phyloP scores from a whole-genome alignment of 1,139 yeast species.

The Saccharomyces hybrid region DNA sequence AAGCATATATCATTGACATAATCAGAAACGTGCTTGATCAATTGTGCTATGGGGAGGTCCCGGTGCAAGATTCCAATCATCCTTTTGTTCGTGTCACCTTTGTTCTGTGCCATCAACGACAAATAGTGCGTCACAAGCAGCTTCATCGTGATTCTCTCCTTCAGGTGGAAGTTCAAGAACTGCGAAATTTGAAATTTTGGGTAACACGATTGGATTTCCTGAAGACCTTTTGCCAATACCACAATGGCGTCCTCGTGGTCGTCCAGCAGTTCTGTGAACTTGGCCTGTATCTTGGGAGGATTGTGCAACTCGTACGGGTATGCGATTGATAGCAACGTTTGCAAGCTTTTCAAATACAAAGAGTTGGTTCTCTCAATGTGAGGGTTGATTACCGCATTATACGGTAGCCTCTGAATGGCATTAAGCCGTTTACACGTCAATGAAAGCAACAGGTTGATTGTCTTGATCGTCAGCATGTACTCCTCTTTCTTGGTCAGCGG shows the following conservation, averaged over 20 bases:
- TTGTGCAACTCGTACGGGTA: conserved; percentile 45
- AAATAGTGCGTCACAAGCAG: conserved; percentile 80
- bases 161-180: conserved; percentile 69
- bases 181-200: conserved; percentile 44
- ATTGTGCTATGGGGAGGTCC: conserved; percentile 51
- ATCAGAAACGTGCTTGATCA: conserved; percentile 56
- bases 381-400: conserved; percentile 81
- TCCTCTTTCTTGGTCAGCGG: conserved; percentile 22
- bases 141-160: conserved; percentile 79
- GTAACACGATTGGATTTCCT: conserved; percentile 56
- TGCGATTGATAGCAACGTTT: conserved; percentile 43
- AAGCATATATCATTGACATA: conserved; percentile 76
- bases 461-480: conserved; percentile 32
- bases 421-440: conserved; percentile 47
- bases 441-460: conserved; percentile 38
- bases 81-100: conserved; percentile 2
- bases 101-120: conserved; percentile 36
- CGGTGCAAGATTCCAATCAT: conserved; percentile 64
- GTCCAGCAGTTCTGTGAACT: conserved; percentile 54
- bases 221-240: conserved; percentile 70
- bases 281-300: conserved; percentile 43
- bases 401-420: conserved; percentile 68
- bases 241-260: conserved; percentile 80
- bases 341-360: conserved; percentile 63
- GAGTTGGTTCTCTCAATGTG: conserved; percentile 74